Percentiles rank a stretch among this genome's conserved stretches.
Conservation (phyloP, 2,329 filamentous ascomycete species). For the Tolypocladium nubicola region DNA sequence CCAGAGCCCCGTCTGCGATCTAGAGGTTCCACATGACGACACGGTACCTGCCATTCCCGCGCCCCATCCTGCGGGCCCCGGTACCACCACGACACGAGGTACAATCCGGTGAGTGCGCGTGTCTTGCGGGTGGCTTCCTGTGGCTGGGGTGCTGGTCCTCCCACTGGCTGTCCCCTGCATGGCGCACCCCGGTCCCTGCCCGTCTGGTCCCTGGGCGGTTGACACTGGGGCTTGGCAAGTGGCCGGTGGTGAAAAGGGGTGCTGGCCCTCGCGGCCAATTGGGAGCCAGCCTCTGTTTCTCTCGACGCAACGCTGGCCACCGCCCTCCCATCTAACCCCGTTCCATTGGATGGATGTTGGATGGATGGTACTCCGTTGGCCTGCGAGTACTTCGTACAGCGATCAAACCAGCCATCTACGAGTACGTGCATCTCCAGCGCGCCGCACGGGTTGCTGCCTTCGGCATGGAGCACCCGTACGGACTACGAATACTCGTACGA, state of each 20-base stretch:
- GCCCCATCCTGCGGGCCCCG: background rate
- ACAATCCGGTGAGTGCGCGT: background rate
- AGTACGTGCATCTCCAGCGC: background rate
- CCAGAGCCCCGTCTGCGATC: background rate
- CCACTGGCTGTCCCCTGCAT: background rate
- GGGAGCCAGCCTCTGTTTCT: background rate
- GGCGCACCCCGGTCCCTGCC: background rate
- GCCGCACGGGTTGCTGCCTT: background rate
- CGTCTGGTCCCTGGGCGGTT: background rate
- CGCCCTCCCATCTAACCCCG: no score
- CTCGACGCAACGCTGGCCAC: background rate
- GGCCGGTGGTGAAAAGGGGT: background rate
- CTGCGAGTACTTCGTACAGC: no score
- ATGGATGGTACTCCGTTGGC: background rate
- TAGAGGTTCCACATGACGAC: background rate
- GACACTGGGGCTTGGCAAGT: background rate
- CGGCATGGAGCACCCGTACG: background rate
- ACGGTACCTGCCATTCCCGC: background rate
- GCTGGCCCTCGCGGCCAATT: background rate
- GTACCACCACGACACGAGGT: background rate
- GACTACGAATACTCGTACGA: background rate
- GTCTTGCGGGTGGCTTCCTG: background rate
- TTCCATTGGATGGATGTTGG: background rate
- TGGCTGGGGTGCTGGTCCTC: background rate
- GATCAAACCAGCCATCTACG: background rate